Conservation (phyloP, 1,284 basidiomycete species). For the Spongiforma sp. region DNA sequence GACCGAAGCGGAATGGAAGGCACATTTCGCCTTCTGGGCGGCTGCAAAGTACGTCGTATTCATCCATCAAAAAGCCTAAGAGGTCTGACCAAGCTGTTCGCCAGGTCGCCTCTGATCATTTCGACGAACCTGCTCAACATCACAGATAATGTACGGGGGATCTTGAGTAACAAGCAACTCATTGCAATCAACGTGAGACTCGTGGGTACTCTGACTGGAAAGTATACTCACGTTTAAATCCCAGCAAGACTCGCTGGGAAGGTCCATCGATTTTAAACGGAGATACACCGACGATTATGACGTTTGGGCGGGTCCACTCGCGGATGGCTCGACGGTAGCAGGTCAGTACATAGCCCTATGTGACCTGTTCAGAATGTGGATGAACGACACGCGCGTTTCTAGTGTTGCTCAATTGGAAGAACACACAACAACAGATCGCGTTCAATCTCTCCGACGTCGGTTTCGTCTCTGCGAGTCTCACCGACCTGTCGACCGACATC, state of each 20-base stretch:
- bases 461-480: conserved; percentile 10
- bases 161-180: conserved; percentile 9
- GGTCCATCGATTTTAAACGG: conserved; percentile 51
- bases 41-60: conserved; percentile 10
- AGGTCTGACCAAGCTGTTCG: background rate
- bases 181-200: conserved; percentile 11
- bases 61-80: no score
- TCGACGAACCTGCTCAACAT: conserved; percentile 13
- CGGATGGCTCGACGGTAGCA: conserved; percentile 53
- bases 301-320: conserved; percentile 53
- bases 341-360: conserved; percentile 28
- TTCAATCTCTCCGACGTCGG: conserved; percentile 15
- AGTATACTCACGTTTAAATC: background rate
- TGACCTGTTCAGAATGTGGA: background rate
- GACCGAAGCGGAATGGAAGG: conserved; percentile 48
- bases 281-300: conserved; percentile 56
- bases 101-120: conserved; percentile 15
- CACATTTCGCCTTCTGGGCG: conserved; percentile 54
- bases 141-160: conserved; percentile 2
- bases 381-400: background rate
- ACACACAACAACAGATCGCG: conserved; percentile 2
- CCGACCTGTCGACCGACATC: conserved; percentile 8
- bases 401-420: conserved; percentile 16
- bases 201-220: background rate
- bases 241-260: conserved; percentile 54